These are phyloP conservation scores for Astrocystis sublimbata DNA, from an alignment of 495 filamentous ascomycete species.

Conservation along the genomic window DNA sequence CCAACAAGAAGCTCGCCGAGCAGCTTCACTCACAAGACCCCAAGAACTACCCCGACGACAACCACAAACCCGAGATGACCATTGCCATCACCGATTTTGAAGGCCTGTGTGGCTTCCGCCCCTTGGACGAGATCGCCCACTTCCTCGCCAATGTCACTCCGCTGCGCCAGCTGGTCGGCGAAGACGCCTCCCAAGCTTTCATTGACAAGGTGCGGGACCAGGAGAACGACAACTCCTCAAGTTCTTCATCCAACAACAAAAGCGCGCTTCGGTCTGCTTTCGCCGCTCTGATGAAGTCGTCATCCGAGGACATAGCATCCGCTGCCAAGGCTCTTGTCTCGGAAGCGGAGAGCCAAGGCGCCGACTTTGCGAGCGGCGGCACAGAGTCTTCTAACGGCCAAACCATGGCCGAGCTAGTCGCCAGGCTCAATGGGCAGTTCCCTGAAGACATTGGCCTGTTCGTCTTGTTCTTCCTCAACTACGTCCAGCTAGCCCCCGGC, in stretches of 20 bases:
- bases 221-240: conserved; percentile 55
- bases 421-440: conserved; percentile 65
- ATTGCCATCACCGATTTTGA: conserved; percentile 96
- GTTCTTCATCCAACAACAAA: conserved; percentile 66
- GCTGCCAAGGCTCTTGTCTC: conserved; percentile 67
- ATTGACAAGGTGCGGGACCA: conserved; percentile 65
- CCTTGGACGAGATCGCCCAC: conserved; percentile 79
- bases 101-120: conserved; percentile 92
- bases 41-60: conserved; percentile 97
- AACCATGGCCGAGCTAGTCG: conserved; percentile 73
- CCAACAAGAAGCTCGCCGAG: conserved; percentile 96
- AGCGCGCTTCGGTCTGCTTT: conserved; percentile 74
- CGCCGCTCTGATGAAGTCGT: conserved; percentile 74
- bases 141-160: conserved; percentile 75
- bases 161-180: conserved; percentile 75
- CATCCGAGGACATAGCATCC: conserved; percentile 61
- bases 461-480: conserved; percentile 56
- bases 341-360: conserved; percentile 63
- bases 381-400: conserved; percentile 60
- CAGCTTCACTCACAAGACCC: conserved; percentile 80
- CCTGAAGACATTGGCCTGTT: conserved; percentile 53
- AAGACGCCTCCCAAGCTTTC: conserved; percentile 66
- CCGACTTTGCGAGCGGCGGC: conserved; percentile 64
- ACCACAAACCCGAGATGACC: conserved; percentile 99
- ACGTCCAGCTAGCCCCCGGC: conserved; percentile 66